These are phyloP conservation scores for Albophoma yamanashiensis DNA, from an alignment of 2,329 filamentous ascomycete species.

Conservation along the genomic window DNA sequence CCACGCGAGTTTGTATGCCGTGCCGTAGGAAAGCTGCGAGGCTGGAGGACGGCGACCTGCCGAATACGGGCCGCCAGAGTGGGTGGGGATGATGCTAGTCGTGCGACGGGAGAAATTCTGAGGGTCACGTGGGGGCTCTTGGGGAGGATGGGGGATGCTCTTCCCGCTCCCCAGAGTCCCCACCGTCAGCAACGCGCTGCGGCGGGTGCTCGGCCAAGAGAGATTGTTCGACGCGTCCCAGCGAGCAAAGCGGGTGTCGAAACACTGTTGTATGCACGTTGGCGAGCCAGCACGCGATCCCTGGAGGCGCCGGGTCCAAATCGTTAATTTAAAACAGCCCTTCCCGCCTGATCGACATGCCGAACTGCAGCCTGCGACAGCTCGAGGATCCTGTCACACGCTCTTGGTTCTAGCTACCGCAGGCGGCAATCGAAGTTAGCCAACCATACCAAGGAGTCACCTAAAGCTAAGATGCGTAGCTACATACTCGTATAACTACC, in stretches of 20 bases:
- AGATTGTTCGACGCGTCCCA: not conserved
- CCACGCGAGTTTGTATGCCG: not conserved
- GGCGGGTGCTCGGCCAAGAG: not conserved
- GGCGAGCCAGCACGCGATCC: not conserved
- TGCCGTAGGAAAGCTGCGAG: not conserved
- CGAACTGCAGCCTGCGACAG: not conserved
- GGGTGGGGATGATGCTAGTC: not conserved
- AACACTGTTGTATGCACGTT: not conserved
- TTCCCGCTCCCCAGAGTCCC: not conserved
- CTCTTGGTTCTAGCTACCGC: not conserved
- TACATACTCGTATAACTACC: too few relatives aligned
- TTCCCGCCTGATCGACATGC: not conserved
- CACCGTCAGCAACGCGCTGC: not conserved
- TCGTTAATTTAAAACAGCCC: not conserved
- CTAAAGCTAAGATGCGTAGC: not conserved
- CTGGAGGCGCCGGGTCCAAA: not conserved
- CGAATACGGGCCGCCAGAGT: not conserved
- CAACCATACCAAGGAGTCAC: not conserved
- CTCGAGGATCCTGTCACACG: not conserved
- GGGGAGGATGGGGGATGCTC: not conserved
- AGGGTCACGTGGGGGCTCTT: not conserved
- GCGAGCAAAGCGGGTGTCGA: not conserved
- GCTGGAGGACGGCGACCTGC: not conserved
- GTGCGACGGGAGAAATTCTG: not conserved
- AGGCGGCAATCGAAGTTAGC: not conserved